Base-by-base conservation (phyloP, 1,139 yeast genomes). In the Geotrichum bryndzae region DNA sequence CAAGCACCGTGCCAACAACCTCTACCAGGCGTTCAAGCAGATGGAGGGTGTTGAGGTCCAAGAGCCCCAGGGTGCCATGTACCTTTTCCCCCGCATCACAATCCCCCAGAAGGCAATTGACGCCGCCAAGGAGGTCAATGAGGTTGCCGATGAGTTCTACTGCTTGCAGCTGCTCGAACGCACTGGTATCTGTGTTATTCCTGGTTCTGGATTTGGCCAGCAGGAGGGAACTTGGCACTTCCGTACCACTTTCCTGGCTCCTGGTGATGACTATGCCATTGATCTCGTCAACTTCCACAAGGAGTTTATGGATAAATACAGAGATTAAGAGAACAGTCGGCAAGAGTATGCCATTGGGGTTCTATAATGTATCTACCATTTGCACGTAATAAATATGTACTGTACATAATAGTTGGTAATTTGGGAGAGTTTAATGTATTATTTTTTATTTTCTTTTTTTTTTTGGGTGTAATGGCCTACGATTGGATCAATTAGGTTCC, bases 131-230 rank as follows among this genome's bases (percentile, higher is more conserved):
- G 79, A 79, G 59, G 73, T 75, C 46, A 84, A 83, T 33, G 80
- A 83, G 56, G 65, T 67, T 8, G 85, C 92, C 50, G 99, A 95
- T 74, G 97, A 89, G 72, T 82, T 88, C 66, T 95, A 94, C 78
- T 91, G 97, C 75, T 80, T 87, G 72, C 86, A 87, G 68, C 78
- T 94, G 64, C 80, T 94, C 67, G 94, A 92, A 68, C 74, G 76
- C 61, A 91, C 99, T n/a, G 99, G 99, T 69, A 91, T 94, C 66
- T 95, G 99, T 76, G 90, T 96, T 61, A 96, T 94, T 65, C 98
- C 99, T 41, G 99, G 99, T 52, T 85, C 91, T 54, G 99, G 99
- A 1, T 95, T 94, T 71, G 98, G 98, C 51, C 99, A 95, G 77
- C 87, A 80, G 56, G 85, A 85, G 58, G 96, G 89, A 29, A 90